Evolutionary conservation across 2,329 filamentous ascomycete species (phyloP), one percentile per base, ranked within the genome.

Genomic region (Eurotiales sp.): DNA sequence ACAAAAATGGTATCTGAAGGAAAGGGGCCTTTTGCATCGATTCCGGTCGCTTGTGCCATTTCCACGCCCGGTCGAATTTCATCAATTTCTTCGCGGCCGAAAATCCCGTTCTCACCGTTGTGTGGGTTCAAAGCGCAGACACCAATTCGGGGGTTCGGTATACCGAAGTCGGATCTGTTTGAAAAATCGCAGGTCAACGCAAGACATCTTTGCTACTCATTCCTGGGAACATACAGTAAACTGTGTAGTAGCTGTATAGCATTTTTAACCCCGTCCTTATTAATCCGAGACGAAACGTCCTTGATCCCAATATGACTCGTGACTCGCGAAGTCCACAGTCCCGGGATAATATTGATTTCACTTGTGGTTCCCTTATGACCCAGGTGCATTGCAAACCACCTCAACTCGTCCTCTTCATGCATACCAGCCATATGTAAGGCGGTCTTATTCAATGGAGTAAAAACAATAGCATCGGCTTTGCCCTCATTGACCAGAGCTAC

Each of bases 1-100:
- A 69, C 55, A 50, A 69, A 69, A 49, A 69, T 66, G 22, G 66
- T 69, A 54, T 67, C 66, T 50, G 59, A 64, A 2, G 66, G 66
- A 51, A 63, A 69, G 1, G 65, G 64, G 0, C 65, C 66, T 23
- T 61, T 49, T 1, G 59, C 66, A 25, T 66, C 54, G 10, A 69
- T 64, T 10, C 64, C 66, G 25, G 49, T 46, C 23, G 46, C 54
- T 3, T 52, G 55, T 2, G 64, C 64, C 2, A 49, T 46, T 19
- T 59, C 53, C 1, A 69, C 64, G 1, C 59, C 65, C 1, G 66
- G 65, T 3, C 53, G 50, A 45, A 69, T 69, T 22, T 61, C 50
- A 41, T 67, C 63, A 40, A 68, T 66, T 50, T 69, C 66, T 42
- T 69, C 59, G 2, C 62, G 55, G 1, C 66, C 65, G 45, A 67